Percentiles rank a stretch among this genome's conserved stretches.
Conservation (phyloP, 1,284 basidiomycete genomes). For the Mrakiaceae sp. region DNA sequence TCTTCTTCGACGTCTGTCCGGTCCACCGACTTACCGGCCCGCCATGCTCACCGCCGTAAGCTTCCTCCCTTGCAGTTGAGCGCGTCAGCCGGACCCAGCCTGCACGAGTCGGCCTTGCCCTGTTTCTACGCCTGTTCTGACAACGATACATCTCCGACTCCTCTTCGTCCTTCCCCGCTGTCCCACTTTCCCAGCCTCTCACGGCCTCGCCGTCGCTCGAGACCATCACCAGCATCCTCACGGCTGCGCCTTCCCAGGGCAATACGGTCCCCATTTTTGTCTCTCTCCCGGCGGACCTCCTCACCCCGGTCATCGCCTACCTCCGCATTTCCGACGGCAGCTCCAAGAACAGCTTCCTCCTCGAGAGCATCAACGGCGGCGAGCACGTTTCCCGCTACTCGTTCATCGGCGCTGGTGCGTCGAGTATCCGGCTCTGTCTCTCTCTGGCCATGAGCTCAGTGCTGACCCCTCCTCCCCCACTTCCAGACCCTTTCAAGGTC, state of each 20-base stretch:
- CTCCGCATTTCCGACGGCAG: conserved; percentile 75
- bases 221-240: conserved; percentile 1
- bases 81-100: too few relatives aligned
- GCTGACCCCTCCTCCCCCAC: background rate
- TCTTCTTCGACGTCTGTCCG: too few relatives aligned
- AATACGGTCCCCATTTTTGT: conserved; percentile 89
- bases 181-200: background rate
- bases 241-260: conserved; percentile 37
- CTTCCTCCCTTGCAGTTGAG: too few relatives aligned
- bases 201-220: conserved; percentile 5
- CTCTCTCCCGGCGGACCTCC: conserved; percentile 84
- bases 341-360: conserved; percentile 80
- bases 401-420: conserved; percentile 85
- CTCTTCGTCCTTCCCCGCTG: background rate
- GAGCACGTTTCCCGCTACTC: conserved; percentile 88
- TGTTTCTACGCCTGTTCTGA: too few relatives aligned
- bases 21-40: too few relatives aligned
- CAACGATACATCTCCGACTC: too few relatives aligned
- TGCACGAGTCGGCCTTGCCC: too few relatives aligned
- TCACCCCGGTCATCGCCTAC: conserved; percentile 96
- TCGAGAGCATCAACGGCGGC: conserved; percentile 84
- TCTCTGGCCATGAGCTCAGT: background rate
- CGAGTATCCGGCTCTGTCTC: background rate
- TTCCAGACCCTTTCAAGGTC: conserved; percentile 77
- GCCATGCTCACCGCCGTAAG: too few relatives aligned